Evolutionary conservation across 2,329 filamentous ascomycete species (phyloP).

Genomic region (Cladophialophora yegresii): DNA sequence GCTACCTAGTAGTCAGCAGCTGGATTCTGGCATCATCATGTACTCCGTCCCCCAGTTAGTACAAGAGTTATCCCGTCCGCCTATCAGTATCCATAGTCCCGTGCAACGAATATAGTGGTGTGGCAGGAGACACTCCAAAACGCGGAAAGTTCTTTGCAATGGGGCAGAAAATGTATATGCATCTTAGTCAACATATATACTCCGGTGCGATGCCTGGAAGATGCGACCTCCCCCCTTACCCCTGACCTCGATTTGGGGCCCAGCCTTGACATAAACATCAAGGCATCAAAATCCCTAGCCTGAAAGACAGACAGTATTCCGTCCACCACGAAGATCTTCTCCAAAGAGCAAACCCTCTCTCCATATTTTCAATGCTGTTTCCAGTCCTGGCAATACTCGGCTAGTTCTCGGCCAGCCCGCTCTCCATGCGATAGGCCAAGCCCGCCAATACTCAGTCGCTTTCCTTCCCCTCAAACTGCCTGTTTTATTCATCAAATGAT

Average conservation of each 20-base stretch:
- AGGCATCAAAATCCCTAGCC: background rate
- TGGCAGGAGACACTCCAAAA: too few relatives aligned
- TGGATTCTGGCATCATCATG: too few relatives aligned
- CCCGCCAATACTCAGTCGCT: background rate
- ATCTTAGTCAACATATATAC: constrained; percentile 14
- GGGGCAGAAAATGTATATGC: constrained; percentile 13
- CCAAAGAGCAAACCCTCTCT: background rate
- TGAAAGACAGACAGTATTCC: background rate
- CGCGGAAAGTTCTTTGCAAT: too few relatives aligned
- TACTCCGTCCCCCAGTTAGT: too few relatives aligned
- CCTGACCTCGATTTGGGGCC: background rate
- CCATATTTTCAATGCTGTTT: constrained; percentile 4
- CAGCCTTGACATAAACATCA: background rate
- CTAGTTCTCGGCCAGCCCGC: background rate
- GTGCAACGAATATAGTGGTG: too few relatives aligned
- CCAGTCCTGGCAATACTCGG: background rate
- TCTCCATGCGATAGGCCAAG: background rate
- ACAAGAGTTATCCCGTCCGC: too few relatives aligned
- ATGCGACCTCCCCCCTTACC: background rate
- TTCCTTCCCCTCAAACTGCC: background rate
- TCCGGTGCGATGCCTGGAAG: constrained; percentile 12
- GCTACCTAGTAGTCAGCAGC: too few relatives aligned
- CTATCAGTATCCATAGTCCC: too few relatives aligned
- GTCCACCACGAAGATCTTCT: background rate
- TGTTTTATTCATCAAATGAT: background rate